Evolutionary conservation across 352 stramenopile genomes (phyloP).

Genomic region (Elongisporangium prolatum): DNA sequence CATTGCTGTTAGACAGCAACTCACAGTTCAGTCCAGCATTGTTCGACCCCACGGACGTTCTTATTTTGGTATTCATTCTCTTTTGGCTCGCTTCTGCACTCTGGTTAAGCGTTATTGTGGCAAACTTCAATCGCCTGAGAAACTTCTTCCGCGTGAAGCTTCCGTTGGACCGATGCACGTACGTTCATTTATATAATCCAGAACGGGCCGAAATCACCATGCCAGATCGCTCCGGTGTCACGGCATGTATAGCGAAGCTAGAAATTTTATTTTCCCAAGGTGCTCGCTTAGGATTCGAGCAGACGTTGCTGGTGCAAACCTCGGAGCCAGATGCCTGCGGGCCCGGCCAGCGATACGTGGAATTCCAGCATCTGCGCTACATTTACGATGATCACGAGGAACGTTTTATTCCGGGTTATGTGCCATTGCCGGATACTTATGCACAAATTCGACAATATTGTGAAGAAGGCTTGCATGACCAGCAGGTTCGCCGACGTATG

Average conservation of each 20-base stretch:
- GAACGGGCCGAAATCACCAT: constrained; percentile 29
- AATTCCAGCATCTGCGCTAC: constrained; percentile 48
- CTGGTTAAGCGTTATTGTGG: constrained; percentile 19
- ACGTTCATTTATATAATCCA: constrained; percentile 26
- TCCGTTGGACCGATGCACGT: constrained; percentile 21
- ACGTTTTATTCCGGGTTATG: constrained; percentile 22
- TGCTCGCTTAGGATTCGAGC: constrained; percentile 16
- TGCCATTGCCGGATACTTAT: constrained; percentile 21
- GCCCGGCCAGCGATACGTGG: constrained; percentile 13
- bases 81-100: constrained; percentile 15
- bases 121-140: constrained; percentile 16
- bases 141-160: constrained; percentile 27
- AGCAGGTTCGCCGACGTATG: constrained; percentile 14
- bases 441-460: constrained; percentile 11
- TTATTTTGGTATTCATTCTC: constrained; percentile 22
- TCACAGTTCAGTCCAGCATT: constrained; percentile 18
- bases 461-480: constrained; percentile 10
- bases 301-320: constrained; percentile 22
- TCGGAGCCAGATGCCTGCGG: constrained; percentile 1
- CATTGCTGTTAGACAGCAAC: constrained; percentile 36
- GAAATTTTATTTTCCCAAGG: constrained; percentile 17
- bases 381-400: constrained; percentile 20
- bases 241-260: constrained; percentile 20
- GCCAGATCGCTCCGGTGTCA: constrained; percentile 19
- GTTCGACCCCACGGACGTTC: constrained; percentile 19